Percentiles rank a stretch among this genome's conserved stretches.
These are phyloP conservation scores for Monosporascus cannonballus DNA, from an alignment of 2,329 filamentous ascomycete species.

Conservation along the genomic window DNA sequence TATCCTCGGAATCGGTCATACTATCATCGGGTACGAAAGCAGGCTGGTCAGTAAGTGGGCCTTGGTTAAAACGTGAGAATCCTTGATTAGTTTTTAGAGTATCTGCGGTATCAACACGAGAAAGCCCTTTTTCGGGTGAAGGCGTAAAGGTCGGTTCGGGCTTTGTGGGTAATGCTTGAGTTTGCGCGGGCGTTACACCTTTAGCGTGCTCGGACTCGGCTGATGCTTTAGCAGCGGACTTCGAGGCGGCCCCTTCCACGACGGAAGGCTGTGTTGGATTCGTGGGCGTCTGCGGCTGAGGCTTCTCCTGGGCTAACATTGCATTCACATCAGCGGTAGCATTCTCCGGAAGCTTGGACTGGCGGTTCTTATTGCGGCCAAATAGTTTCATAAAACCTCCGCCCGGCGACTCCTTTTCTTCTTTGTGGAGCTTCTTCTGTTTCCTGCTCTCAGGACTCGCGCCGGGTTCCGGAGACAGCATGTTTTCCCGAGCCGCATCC, in stretches of 20 bases:
- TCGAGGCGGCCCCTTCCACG: conserved; percentile 17
- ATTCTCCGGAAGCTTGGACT: conserved; percentile 50
- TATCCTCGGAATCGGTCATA: conserved; percentile 38
- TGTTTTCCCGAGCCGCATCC: conserved; percentile 30
- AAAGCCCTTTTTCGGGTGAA: conserved; percentile 42
- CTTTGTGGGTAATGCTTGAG: conserved; percentile 14
- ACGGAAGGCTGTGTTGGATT: conserved; percentile 20
- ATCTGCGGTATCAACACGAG: conserved; percentile 55
- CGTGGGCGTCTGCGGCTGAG: conserved; percentile 18
- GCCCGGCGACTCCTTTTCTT: conserved; percentile 28
- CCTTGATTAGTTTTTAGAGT: conserved; percentile 53
- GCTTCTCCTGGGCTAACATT: conserved; percentile 36
- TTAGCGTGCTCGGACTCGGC: conserved; percentile 19
- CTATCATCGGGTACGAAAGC: conserved; percentile 66
- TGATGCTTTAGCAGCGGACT: conserved; percentile 13
- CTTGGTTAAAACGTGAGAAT: conserved; percentile 74
- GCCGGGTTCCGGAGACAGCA: conserved; percentile 33
- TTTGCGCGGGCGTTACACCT: conserved; percentile 22
- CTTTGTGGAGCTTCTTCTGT: conserved; percentile 51
- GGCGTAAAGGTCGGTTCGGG: conserved; percentile 37
- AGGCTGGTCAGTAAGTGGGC: conserved; percentile 79
- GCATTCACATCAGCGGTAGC: conserved; percentile 44
- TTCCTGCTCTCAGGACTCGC: conserved; percentile 41
- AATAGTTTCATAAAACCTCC: conserved; percentile 61
- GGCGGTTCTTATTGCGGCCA: conserved; percentile 53